Conservation (phyloP, 1,284 basidiomycete genomes). For the Ustilago vetiveriae region DNA sequence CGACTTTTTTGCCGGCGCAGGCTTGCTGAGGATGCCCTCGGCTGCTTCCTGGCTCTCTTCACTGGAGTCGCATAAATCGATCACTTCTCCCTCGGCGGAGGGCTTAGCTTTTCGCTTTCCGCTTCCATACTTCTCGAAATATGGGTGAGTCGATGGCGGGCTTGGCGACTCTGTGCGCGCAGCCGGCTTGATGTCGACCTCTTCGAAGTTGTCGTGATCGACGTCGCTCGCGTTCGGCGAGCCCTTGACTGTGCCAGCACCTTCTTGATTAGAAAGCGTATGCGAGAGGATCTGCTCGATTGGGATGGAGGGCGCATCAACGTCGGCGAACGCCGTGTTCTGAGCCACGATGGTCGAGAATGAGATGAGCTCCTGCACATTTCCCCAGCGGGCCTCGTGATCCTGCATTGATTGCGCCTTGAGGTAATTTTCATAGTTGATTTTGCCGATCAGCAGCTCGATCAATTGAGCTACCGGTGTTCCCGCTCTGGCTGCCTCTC, state of each 20-base stretch:
- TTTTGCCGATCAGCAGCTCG: conserved; percentile 72
- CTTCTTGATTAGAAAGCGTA: conserved; percentile 30
- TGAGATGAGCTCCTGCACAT: conserved; percentile 80
- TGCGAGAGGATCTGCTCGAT: conserved; percentile 37
- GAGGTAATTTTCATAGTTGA: conserved; percentile 78
- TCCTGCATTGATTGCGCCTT: conserved; percentile 76
- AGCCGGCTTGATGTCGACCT: conserved; percentile 14
- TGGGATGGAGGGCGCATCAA: conserved; percentile 5
- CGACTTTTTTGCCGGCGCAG: conserved; percentile 12
- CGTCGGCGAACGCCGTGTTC: conserved; percentile 8
- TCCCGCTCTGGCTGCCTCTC: conserved; percentile 73
- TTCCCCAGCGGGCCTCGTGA: conserved; percentile 82
- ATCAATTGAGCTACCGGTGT: conserved; percentile 76
- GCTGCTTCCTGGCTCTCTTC: conserved; percentile 19
- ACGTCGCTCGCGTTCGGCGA: conserved; percentile 17
- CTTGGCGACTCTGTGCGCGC: not conserved
- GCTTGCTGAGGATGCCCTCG: not conserved
- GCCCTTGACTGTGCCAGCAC: conserved; percentile 5
- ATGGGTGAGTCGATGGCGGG: conserved; percentile 5
- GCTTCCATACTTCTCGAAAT: conserved; percentile 8
- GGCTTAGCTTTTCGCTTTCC: not conserved
- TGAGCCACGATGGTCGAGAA: conserved; percentile 51
- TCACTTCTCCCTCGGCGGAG: conserved; percentile 26
- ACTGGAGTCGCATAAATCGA: conserved; percentile 26
- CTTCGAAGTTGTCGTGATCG: conserved; percentile 67